Percentiles rank a stretch among this genome's conserved stretches.
Conservation (phyloP, 1,284 basidiomycete genomes). For the Ustilago loliicola region DNA sequence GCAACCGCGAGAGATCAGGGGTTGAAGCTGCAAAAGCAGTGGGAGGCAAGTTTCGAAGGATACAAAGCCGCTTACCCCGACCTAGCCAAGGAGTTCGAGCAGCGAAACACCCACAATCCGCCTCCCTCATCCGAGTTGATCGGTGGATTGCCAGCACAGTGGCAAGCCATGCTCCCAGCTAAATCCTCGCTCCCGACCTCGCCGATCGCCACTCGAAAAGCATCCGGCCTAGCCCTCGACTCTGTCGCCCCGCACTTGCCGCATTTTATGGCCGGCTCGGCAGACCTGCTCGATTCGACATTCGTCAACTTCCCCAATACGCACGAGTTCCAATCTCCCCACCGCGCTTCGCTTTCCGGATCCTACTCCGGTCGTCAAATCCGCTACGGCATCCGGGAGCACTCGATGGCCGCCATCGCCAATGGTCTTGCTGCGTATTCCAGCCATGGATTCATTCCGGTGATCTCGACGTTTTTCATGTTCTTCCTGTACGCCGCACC, state of each 20-base stretch:
- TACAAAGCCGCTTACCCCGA: constrained; percentile 84
- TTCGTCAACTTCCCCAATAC: constrained; percentile 82
- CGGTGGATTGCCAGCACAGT: constrained; percentile 82
- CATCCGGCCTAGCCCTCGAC: constrained; percentile 88
- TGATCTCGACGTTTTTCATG: constrained; percentile 75
- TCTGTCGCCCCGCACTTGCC: constrained; percentile 81
- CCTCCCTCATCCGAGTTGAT: constrained; percentile 67
- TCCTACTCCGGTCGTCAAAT: constrained; percentile 87
- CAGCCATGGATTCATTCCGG: constrained; percentile 80
- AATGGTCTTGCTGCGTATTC: constrained; percentile 87
- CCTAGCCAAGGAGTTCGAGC: constrained; percentile 85
- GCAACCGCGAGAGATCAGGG: constrained; percentile 78
- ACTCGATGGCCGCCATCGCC: constrained; percentile 93
- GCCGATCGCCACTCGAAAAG: constrained; percentile 89
- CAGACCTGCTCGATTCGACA: constrained; percentile 91
- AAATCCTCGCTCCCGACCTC: constrained; percentile 83
- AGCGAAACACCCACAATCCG: constrained; percentile 74
- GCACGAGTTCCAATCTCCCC: constrained; percentile 88
- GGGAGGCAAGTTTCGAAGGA: constrained; percentile 79
- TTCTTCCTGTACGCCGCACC: constrained; percentile 93
- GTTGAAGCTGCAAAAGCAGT: constrained; percentile 79
- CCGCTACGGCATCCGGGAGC: constrained; percentile 95
- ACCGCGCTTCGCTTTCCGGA: constrained; percentile 81
- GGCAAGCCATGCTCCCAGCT: constrained; percentile 87
- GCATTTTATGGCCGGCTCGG: constrained; percentile 83